phyloP scores from a whole-genome alignment of 169 alveolate species.

The Eimeria tenella region DNA sequence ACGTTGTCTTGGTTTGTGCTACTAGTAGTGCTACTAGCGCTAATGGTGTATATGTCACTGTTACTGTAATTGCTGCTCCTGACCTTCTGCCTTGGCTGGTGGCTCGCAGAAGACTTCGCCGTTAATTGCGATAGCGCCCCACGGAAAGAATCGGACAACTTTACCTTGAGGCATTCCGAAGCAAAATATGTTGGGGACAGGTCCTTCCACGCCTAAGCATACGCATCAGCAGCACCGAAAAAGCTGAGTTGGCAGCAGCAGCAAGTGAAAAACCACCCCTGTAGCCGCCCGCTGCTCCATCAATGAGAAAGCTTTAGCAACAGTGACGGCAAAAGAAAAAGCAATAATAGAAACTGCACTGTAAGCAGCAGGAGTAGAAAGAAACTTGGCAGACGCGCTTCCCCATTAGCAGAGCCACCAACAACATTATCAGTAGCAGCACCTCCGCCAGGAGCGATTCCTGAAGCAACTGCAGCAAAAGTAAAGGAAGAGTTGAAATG shows the following conservation, averaged over 20 bases:
- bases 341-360: background rate
- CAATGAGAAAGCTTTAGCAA: background rate
- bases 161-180: conserved; percentile 71
- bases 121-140: conserved; percentile 75
- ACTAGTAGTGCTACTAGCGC: background rate
- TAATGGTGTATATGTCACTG: background rate
- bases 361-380: background rate
- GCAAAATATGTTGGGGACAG: conserved; percentile 70
- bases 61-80: background rate
- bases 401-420: background rate
- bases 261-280: background rate
- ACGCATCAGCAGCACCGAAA: conserved; percentile 10
- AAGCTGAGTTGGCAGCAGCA: conserved; percentile 11
- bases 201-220: conserved; percentile 75
- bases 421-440: background rate
- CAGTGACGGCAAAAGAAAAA: background rate
- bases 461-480: background rate
- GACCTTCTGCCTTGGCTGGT: conserved; percentile 28
- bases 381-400: background rate
- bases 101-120: conserved; percentile 64
- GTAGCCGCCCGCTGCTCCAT: background rate
- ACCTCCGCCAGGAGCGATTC: background rate
- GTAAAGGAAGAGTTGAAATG: too few species aligned
- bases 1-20: background rate
- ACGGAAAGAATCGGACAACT: conserved; percentile 72